Percentiles rank a stretch among this genome's conserved stretches.
Conservation (phyloP, 495 filamentous ascomycete genomes). For the Neurospora terricola region DNA sequence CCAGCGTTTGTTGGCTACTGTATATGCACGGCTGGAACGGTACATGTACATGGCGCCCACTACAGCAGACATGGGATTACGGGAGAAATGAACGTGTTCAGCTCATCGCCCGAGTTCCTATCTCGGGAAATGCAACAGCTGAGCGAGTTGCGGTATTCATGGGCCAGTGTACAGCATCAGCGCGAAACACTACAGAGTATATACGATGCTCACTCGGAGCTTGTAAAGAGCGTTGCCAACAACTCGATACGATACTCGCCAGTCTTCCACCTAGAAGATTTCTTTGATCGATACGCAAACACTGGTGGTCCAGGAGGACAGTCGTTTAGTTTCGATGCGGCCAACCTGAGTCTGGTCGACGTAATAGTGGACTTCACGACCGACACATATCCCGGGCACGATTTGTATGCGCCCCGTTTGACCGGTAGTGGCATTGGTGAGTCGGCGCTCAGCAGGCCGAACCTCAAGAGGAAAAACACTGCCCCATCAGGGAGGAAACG, state of each 20-base stretch:
- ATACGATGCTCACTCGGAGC: conserved; percentile 60
- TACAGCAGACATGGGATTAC: conserved; percentile 55
- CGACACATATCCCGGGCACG: conserved; percentile 37
- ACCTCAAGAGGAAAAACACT: conserved; percentile 33
- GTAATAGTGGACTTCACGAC: conserved; percentile 37
- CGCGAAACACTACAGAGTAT: conserved; percentile 65
- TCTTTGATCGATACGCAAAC: conserved; percentile 66
- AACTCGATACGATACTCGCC: conserved; percentile 53
- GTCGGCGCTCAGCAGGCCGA: no score
- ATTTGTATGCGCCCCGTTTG: conserved; percentile 29
- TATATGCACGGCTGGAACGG: conserved; percentile 70
- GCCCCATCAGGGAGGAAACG: conserved; percentile 20
- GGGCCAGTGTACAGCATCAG: conserved; percentile 72
- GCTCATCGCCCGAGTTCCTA: conserved; percentile 56
- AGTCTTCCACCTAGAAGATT: conserved; percentile 76
- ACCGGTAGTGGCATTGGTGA: conserved; percentile 6
- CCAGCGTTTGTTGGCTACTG: conserved; percentile 76
- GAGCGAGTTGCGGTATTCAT: conserved; percentile 58
- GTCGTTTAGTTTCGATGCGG: conserved; percentile 40
- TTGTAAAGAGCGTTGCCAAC: conserved; percentile 59
- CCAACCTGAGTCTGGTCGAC: conserved; percentile 44
- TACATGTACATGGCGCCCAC: conserved; percentile 75
- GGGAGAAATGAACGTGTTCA: conserved; percentile 44
- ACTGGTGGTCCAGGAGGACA: conserved; percentile 30
- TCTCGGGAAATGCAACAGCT: conserved; percentile 71